A percentile compares a stretch with the other conserved stretches of the same genome.
Evolutionary conservation across 805 yeast species (phyloP).

Genomic region (Zygotorulaspora sp.): DNA sequence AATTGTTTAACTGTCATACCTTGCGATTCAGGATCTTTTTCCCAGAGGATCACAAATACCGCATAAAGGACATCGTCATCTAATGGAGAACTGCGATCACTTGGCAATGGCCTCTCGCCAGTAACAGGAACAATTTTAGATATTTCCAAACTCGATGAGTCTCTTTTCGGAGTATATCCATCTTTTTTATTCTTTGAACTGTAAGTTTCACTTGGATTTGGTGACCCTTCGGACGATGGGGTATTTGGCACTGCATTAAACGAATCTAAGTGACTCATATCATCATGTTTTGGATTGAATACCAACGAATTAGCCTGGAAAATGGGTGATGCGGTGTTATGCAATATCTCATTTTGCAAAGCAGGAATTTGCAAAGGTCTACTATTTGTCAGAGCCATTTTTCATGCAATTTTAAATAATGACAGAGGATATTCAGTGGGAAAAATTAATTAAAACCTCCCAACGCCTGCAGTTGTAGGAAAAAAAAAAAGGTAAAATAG

Average conservation of each 20-base stretch:
- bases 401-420: slow-evolving; percentile 7
- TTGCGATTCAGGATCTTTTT: slow-evolving; percentile 58
- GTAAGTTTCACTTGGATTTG: slow-evolving; percentile 4
- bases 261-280: slow-evolving; percentile 17
- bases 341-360: slow-evolving; percentile 34
- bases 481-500: slow-evolving; percentile 6
- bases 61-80: slow-evolving; percentile 73
- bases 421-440: slow-evolving; percentile 12
- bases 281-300: slow-evolving; percentile 14
- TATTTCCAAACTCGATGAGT: slow-evolving; percentile 37
- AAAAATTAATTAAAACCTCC: slow-evolving; percentile 23
- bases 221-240: slow-evolving; percentile 15
- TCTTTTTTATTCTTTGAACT: slow-evolving; percentile 16
- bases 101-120: slow-evolving; percentile 68
- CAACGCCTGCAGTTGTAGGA: slow-evolving; percentile 4
- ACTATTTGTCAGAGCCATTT: slow-evolving; percentile 64
- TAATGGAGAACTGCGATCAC: slow-evolving; percentile 49
- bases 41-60: slow-evolving; percentile 66
- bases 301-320: slow-evolving; percentile 31
- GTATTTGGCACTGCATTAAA: slow-evolving; percentile 20
- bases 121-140: slow-evolving; percentile 78
- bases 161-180: slow-evolving; percentile 19
- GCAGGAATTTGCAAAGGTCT: slow-evolving; percentile 55
- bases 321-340: slow-evolving; percentile 33
- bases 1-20: slow-evolving; percentile 91